These are phyloP conservation scores for Pleurotus sapidus DNA, from an alignment of 768 basidiomycete species.

Conservation along the genomic window DNA sequence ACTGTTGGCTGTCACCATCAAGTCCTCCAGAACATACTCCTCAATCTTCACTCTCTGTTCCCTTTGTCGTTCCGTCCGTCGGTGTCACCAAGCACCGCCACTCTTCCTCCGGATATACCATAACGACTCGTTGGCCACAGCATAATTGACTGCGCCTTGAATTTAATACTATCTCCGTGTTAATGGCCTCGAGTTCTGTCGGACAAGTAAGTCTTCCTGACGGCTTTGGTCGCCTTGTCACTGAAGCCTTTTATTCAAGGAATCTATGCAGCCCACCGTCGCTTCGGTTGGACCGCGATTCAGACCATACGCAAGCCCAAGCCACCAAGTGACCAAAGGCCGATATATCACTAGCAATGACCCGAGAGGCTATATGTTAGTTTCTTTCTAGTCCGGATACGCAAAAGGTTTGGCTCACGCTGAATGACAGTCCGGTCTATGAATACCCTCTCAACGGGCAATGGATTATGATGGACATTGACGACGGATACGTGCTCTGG, in stretches of 20 bases:
- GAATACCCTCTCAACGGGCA: constrained; percentile 88
- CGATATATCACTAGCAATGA: constrained; percentile 91
- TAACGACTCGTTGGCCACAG: constrained; percentile 19
- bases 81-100: background rate
- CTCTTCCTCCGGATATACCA: constrained; percentile 15
- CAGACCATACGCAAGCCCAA: constrained; percentile 71
- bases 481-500: constrained; percentile 90
- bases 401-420: too few relatives aligned
- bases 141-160: constrained; percentile 27
- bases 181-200: constrained; percentile 17
- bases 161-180: constrained; percentile 9
- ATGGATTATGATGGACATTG: constrained; percentile 96
- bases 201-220: constrained; percentile 9
- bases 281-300: constrained; percentile 40
- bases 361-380: constrained; percentile 85
- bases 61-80: background rate
- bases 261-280: constrained; percentile 38
- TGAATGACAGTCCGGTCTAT: constrained; percentile 64
- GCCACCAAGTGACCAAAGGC: constrained; percentile 81
- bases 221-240: background rate
- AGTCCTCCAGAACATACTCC: constrained; percentile 1
- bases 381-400: constrained; percentile 12
- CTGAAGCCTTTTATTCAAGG: constrained; percentile 22
- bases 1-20: constrained; percentile 6
- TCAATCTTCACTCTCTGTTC: background rate